Evolutionary conservation across 352 stramenopile genomes (phyloP).

Genomic region (Phytophthora melonis): DNA sequence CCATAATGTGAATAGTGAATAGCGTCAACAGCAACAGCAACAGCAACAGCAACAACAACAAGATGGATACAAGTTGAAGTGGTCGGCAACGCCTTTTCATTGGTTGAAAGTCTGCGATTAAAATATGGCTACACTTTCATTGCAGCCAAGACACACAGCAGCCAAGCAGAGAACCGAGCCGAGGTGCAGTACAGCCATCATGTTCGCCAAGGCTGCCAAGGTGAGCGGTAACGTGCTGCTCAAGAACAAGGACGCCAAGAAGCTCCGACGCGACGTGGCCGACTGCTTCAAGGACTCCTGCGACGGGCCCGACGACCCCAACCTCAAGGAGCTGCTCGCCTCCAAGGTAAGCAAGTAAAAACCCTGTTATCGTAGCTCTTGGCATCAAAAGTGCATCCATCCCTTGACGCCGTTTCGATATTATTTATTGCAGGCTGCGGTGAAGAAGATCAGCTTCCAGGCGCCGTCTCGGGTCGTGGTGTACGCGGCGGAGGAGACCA

Average conservation of each 20-base stretch:
- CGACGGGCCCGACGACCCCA: conserved; percentile 46
- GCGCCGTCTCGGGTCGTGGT: conserved; percentile 78
- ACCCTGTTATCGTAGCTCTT: neutral
- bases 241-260: conserved; percentile 90
- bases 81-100: neutral
- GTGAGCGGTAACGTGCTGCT: conserved; percentile 82
- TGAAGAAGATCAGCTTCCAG: conserved; percentile 86
- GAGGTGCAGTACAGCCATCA: conserved; percentile 21
- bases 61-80: neutral
- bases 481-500: conserved; percentile 64
- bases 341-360: conserved; percentile 45
- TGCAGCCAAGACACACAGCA: neutral
- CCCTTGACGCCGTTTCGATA: neutral
- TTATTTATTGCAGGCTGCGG: conserved; percentile 33
- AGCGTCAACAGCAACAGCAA: neutral
- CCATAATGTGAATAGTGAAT: conserved; percentile 1
- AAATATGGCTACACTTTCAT: neutral
- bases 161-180: neutral
- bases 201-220: conserved; percentile 87
- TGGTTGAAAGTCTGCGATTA: neutral
- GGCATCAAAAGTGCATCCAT: neutral
- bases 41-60: neutral
- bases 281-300: conserved; percentile 42
- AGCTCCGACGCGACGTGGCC: conserved; percentile 72
- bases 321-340: conserved; percentile 50